These are phyloP conservation scores for Schizochytrium sp. DNA, from an alignment of 108 stramenopile genomes.

Conservation along the genomic window DNA sequence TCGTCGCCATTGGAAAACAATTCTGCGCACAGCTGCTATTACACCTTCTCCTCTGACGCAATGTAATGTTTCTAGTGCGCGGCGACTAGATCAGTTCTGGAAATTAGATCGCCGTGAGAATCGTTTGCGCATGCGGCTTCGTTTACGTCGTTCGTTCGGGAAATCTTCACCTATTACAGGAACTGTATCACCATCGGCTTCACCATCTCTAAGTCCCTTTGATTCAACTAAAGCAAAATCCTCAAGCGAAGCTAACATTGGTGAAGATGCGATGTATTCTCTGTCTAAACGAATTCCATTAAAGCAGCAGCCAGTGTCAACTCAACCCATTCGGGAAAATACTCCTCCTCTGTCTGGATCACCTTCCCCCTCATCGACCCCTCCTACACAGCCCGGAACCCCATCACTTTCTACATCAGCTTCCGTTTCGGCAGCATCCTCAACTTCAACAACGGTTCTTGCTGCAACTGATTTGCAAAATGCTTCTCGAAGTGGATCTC, in stretches of 20 bases:
- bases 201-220: background rate
- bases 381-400: no score
- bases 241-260: background rate
- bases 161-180: background rate
- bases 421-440: no score
- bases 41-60: background rate
- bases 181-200: no score
- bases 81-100: background rate
- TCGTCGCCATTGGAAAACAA: background rate
- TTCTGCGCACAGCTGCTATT: constrained; percentile 2
- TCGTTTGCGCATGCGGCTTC: constrained; percentile 12
- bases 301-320: no score
- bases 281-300: no score
- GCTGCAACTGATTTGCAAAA: background rate
- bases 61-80: background rate
- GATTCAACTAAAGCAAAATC: background rate
- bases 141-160: constrained; percentile 9
- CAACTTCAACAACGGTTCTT: no score
- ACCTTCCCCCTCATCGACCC: no score
- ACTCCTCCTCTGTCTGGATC: no score
- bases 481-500: background rate
- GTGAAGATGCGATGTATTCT: no score
- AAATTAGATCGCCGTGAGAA: constrained; percentile 52
- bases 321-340: no score
- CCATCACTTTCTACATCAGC: no score